Base-by-base conservation (phyloP, 2,329 filamentous ascomycete species). In the Penicillium sp. region DNA sequence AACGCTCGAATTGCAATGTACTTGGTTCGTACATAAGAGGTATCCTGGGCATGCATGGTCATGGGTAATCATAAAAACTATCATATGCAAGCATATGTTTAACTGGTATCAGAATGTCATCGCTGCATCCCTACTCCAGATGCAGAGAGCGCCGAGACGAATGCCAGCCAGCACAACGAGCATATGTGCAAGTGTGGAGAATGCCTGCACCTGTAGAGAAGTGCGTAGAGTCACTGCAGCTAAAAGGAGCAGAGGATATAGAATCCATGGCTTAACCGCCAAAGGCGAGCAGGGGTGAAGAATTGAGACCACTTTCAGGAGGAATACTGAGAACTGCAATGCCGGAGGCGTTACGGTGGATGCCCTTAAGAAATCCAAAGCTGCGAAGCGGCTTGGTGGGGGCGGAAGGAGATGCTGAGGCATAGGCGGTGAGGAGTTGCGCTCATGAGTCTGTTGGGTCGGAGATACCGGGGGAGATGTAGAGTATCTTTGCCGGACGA, bases 261-360 rank as follows among this genome's bases (percentile, higher is more conserved):
- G 74, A 4, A 89, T 69, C 65, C 78, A 78, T 6, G 80, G 72
- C 36, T 78, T 83, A n/a, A 80, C 75, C 35, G 82, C 81, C 47
- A 83, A 82, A 0, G 89, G 89, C 63, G 81, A 81, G 65, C 89
- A 95, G 0, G 84, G 79, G 38, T 77, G 75, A 2, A 78, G 75
- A 8, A 93, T 68, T 0, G 81, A 80, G 10, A 77, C 69, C 7
- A 89, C 69, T 66, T 95, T 95, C 40, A 77, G 55, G 5, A 85
- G 64, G 57, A 95, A 90, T 1, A 90, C 57, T 1, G 67, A 57
- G 2, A 87, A 67, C 39, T 84, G 83, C 16, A 78, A 53, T 4
- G 71, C 43, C 40, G 61, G 67, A 64, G 65, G 67, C 59, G 52
- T 67, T 65, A 56, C 56, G 6, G 65, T 42, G 13, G 50, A 42